Evolutionary conservation across 768 basidiomycete genomes (phyloP).

Genomic region (Gelatoporia subvermispora): DNA sequence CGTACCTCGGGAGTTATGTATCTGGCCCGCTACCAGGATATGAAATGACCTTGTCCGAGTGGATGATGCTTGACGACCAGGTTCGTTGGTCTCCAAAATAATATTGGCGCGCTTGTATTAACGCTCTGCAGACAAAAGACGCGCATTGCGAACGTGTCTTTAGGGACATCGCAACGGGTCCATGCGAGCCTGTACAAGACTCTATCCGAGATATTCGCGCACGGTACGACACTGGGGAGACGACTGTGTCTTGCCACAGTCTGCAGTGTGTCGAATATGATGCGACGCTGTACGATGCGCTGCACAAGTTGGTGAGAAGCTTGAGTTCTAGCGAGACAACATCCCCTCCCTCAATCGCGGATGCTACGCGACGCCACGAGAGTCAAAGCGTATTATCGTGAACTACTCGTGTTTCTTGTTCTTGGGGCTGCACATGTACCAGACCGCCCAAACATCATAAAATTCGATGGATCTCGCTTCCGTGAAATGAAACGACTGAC

Average conservation of each 20-base stretch:
- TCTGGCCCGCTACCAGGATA: conserved; percentile 12
- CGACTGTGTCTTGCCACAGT: conserved; percentile 22
- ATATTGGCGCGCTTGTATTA: not conserved
- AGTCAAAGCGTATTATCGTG: no score
- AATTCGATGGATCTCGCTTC: no score
- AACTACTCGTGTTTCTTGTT: no score
- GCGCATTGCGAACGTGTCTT: not conserved
- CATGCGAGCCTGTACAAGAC: not conserved
- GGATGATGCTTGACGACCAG: conserved; percentile 27
- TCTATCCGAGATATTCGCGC: conserved; percentile 12
- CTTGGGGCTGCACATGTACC: no score
- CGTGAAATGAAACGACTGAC: no score
- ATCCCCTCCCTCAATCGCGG: no score
- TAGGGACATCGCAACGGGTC: not conserved
- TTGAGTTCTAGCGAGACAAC: no score
- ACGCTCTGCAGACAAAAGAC: not conserved
- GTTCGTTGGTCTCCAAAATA: conserved; percentile 8
- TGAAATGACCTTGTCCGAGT: conserved; percentile 29
- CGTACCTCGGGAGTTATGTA: conserved; percentile 24
- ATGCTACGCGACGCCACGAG: no score
- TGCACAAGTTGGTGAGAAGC: not conserved
- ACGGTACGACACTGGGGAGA: conserved; percentile 22
- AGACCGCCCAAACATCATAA: no score
- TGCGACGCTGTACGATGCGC: not conserved
- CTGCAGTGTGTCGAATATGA: conserved; percentile 11